These are phyloP conservation scores for Boletus subcaerulescens DNA, from an alignment of 768 basidiomycete species.

Conservation along the genomic window DNA sequence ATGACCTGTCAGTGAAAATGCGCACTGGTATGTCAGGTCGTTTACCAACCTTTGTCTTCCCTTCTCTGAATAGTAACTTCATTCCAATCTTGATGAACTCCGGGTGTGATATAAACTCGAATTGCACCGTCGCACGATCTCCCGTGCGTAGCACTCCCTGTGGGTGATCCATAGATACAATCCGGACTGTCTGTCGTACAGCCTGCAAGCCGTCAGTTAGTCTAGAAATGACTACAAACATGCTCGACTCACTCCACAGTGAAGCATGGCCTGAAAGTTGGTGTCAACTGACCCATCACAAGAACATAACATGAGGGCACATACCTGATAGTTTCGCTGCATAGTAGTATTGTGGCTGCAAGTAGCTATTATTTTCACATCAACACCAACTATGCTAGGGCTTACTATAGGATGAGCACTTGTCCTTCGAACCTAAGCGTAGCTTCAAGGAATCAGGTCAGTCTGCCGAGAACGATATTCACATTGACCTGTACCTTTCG, in stretches of 20 bases:
- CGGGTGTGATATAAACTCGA: conserved; percentile 90
- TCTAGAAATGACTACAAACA: neutral
- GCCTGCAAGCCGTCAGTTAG: conserved; percentile 47
- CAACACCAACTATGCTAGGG: conserved; percentile 1
- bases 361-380: conserved; percentile 2
- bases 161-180: conserved; percentile 87
- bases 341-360: conserved; percentile 86
- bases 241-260: conserved; percentile 69
- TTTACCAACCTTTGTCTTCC: conserved; percentile 80
- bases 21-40: neutral
- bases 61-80: conserved; percentile 92
- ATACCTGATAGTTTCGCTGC: conserved; percentile 89
- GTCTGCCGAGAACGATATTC: neutral
- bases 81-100: conserved; percentile 93
- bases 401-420: conserved; percentile 89
- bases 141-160: conserved; percentile 89
- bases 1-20: conserved; percentile 7
- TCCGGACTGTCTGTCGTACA: conserved; percentile 87
- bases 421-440: conserved; percentile 88
- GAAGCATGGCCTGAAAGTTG: conserved; percentile 72
- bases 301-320: conserved; percentile 11
- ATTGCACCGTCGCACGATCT: conserved; percentile 90
- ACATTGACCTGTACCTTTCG: conserved; percentile 51
- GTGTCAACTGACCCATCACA: neutral
- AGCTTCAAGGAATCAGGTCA: conserved; percentile 40